A percentile compares a stretch with the other conserved stretches of the same genome.
Evolutionary conservation across 129 eudicot genomes (phyloP).

Genomic region (Deinandra increscens): DNA sequence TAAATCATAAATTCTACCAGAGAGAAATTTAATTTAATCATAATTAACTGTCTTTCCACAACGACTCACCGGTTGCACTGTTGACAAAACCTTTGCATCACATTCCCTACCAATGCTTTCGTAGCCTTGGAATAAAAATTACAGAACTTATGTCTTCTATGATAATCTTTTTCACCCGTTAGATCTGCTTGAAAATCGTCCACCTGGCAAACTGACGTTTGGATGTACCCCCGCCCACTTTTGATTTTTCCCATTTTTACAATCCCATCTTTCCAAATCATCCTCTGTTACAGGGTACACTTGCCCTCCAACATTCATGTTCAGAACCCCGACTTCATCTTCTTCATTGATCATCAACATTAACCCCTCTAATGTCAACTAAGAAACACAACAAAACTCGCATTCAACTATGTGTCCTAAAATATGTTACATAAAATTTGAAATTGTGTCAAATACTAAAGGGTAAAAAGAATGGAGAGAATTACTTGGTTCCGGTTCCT

Average conservation of each 20-base stretch:
- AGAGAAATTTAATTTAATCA: not conserved
- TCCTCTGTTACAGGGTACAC: conserved; percentile 51
- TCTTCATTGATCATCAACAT: conserved; percentile 59
- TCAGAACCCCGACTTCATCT: conserved; percentile 62
- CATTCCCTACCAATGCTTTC: conserved; percentile 66
- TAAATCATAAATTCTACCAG: not conserved
- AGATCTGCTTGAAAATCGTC: conserved; percentile 81
- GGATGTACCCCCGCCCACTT: conserved; percentile 46
- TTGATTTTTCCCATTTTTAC: conserved; percentile 66
- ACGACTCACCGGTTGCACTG: conserved; percentile 91
- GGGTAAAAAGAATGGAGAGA: not conserved
- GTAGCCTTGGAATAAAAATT: conserved; percentile 78
- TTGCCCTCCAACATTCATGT: conserved; percentile 75
- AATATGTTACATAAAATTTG: conserved; percentile 16
- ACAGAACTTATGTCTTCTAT: conserved; percentile 89
- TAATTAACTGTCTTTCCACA: not conserved
- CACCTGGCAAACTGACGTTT: conserved; percentile 74
- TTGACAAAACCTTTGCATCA: conserved; percentile 93
- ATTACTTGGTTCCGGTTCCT: conserved; percentile 24
- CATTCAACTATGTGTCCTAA: conserved; percentile 91
- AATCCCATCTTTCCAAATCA: conserved; percentile 49
- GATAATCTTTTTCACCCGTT: conserved; percentile 85
- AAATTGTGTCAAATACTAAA: not conserved
- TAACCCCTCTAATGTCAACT: too few species aligned
- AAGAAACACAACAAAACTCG: too few species aligned